phyloP scores from a whole-genome alignment of 2,329 filamentous ascomycete species.

The Lachnellula hyalina region DNA sequence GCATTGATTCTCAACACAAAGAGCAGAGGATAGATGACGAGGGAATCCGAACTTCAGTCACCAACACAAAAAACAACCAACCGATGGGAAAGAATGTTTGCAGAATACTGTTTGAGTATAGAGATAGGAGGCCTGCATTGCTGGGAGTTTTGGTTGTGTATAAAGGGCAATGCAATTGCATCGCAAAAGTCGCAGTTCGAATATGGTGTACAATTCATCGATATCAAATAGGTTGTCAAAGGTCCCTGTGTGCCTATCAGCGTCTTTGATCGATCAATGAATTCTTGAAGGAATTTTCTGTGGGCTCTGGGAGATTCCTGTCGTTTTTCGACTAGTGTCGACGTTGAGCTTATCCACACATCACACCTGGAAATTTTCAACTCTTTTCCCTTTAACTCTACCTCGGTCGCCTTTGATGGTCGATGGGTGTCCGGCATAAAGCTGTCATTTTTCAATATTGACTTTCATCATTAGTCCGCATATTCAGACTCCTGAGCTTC shows the following conservation, averaged over 20 bases:
- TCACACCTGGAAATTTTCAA: too few relatives aligned
- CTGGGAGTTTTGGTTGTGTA: conserved; percentile 29
- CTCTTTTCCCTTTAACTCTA: too few relatives aligned
- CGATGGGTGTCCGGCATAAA: too few relatives aligned
- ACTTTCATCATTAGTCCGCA: background rate
- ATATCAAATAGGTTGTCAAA: background rate
- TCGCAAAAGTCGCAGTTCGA: conserved; percentile 16
- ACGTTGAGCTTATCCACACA: background rate
- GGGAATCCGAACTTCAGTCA: background rate
- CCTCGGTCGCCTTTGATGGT: too few relatives aligned
- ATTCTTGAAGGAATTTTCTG: background rate
- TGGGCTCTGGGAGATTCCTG: background rate
- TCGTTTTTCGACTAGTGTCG: background rate
- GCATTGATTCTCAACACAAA: conserved; percentile 90
- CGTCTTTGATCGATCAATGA: background rate
- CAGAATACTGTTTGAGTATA: conserved; percentile 25
- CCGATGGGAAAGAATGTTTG: conserved; percentile 1
- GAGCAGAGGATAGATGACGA: conserved; percentile 30
- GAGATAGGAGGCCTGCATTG: conserved; percentile 24
- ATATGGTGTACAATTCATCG: conserved; percentile 19
- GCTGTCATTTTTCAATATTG: background rate
- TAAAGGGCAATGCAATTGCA: conserved; percentile 4
- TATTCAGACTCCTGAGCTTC: background rate
- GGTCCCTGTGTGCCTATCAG: background rate
- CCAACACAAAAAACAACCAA: background rate